These are phyloP conservation scores for Globisporangium rhizosaccharum DNA, from an alignment of 352 stramenopile genomes.

Conservation along the genomic window DNA sequence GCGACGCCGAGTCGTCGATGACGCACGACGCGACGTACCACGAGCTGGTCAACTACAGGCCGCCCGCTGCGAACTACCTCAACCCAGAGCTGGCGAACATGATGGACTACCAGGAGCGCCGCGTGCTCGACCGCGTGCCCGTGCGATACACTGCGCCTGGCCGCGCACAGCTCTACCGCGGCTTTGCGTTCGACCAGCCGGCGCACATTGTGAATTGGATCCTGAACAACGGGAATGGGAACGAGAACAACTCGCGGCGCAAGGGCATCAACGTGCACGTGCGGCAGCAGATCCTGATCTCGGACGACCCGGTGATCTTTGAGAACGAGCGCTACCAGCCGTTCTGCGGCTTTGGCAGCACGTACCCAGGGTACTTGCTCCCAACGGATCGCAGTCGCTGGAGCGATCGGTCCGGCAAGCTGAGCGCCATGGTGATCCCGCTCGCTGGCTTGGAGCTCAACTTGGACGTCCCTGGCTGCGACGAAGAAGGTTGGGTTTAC, in stretches of 20 bases:
- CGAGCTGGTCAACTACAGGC: slow-evolving; percentile 47
- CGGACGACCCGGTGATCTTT: slow-evolving; percentile 74
- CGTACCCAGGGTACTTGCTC: slow-evolving; percentile 75
- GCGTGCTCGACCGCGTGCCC: slow-evolving; percentile 50
- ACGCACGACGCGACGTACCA: slow-evolving; percentile 11
- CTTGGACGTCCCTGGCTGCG: slow-evolving; percentile 45
- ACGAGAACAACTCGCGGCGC: slow-evolving; percentile 28
- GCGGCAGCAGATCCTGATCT: slow-evolving; percentile 58
- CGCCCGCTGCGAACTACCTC: slow-evolving; percentile 49
- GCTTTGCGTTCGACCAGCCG: slow-evolving; percentile 80
- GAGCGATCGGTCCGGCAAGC: slow-evolving; percentile 77
- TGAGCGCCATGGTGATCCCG: slow-evolving; percentile 66
- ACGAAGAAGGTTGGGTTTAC: slow-evolving; percentile 83
- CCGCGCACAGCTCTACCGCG: slow-evolving; percentile 58
- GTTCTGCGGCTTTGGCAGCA: slow-evolving; percentile 79
- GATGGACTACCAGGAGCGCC: slow-evolving; percentile 75
- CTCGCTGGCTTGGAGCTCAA: slow-evolving; percentile 65
- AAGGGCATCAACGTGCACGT: slow-evolving; percentile 65
- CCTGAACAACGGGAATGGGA: slow-evolving; percentile 30
- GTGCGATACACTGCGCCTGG: slow-evolving; percentile 32
- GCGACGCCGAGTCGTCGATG: background rate
- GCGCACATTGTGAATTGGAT: slow-evolving; percentile 79
- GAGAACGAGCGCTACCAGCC: slow-evolving; percentile 86
- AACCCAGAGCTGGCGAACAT: slow-evolving; percentile 59
- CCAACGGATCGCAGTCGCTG: slow-evolving; percentile 77